Evolutionary conservation across 495 filamentous ascomycete species (phyloP).

Genomic region (Penicillium herquei): DNA sequence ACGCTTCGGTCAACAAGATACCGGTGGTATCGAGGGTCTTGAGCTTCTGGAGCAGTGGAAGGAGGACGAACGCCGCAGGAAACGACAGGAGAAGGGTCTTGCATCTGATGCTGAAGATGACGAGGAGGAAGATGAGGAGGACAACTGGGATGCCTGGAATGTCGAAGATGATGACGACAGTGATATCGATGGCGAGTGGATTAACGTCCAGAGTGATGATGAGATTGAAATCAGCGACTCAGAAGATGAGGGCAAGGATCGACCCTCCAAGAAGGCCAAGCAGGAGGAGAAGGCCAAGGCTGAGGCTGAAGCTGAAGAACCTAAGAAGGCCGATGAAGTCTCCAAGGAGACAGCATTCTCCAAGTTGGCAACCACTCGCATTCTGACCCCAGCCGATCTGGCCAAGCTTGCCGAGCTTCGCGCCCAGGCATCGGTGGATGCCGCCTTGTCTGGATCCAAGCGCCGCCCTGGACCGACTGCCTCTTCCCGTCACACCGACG

Average conservation of each 20-base stretch:
- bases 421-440: constrained; percentile 65
- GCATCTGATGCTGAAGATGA: constrained; percentile 53
- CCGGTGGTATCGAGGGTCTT: constrained; percentile 85
- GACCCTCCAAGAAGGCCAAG: constrained; percentile 60
- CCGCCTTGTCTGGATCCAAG: constrained; percentile 47
- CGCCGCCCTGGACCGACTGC: constrained; percentile 35
- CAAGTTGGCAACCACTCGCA: constrained; percentile 77
- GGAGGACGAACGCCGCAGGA: constrained; percentile 77
- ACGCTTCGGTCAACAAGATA: constrained; percentile 75
- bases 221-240: constrained; percentile 75
- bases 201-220: constrained; percentile 80
- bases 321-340: constrained; percentile 15
- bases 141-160: constrained; percentile 79
- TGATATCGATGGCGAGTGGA: constrained; percentile 85
- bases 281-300: constrained; percentile 25
- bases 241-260: constrained; percentile 63
- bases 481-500: constrained; percentile 67
- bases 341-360: constrained; percentile 46
- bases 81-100: constrained; percentile 62
- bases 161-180: constrained; percentile 71
- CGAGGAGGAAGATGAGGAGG: constrained; percentile 62
- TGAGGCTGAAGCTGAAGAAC: constrained; percentile 6
- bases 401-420: constrained; percentile 88
- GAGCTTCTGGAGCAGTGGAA: constrained; percentile 93
- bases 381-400: constrained; percentile 89